Evolutionary conservation across 768 basidiomycete genomes (phyloP), one percentile per base, ranked within the genome.

Genomic region (Pilatotrama ljubarskyi): DNA sequence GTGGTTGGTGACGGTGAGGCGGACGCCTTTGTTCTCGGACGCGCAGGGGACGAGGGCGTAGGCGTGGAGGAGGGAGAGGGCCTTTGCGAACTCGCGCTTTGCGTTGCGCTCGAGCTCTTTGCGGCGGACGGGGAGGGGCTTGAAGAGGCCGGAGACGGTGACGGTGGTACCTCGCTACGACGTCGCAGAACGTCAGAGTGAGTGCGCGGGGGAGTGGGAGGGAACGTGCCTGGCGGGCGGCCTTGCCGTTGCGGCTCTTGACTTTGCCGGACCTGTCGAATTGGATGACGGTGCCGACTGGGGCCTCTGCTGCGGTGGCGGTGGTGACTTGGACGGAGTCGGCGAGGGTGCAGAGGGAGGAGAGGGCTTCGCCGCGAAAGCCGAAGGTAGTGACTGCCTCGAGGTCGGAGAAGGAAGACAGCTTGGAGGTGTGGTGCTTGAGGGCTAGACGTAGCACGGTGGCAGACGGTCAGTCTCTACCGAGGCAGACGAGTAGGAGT

Each of bases 351-450:
- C 95, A 99, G 0, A 99, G 80, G 2, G 96, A 95, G 7, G 94
- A 93, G 0, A 99, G 78, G 0, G 97, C 97, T 75, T 99, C 97
- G 15, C 97, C 97, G 37, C 97, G 84, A 70, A 98, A 99, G 0
- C 96, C 96, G 71, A 98, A 97, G 0, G 94, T 93, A 5, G 76
- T 74, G 10, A 98, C 84, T 0, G 80, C 75, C 2, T 83, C 76
- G 3, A 98, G 82, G 69, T 94, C 91, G 3, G 82, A 74, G 68
- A 88, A 93, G 0, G 85, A 82, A 3, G 84, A 73, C 0, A 99
- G 78, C 72, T 99, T 99, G 6, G 96, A 98, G 0, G 96, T 99
- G 69, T 94, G 85, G 67, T 97, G 91, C 70, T 97, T 98, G 59
- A 95, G 76, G 0, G 86, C 95, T 95, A n/a, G n/a, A n/a, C n/a